phyloP scores from a whole-genome alignment of 345 rosid species.

The Syzygium jambos region DNA sequence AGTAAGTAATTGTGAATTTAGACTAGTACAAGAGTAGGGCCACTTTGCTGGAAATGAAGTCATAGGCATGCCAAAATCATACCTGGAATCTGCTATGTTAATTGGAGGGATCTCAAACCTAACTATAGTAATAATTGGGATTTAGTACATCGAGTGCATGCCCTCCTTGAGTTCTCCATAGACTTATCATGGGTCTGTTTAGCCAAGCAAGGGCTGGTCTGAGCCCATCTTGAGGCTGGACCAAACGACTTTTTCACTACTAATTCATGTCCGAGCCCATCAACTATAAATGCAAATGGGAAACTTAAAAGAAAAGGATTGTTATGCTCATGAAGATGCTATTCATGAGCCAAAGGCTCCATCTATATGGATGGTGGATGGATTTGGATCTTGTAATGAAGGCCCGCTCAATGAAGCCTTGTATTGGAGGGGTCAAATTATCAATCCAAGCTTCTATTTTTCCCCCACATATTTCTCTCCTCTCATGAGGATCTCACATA shows the following conservation, averaged over 20 bases:
- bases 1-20: neutral
- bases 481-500: neutral
- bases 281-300: neutral
- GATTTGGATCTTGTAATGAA: neutral
- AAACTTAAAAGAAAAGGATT: neutral
- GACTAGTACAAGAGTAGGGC: neutral
- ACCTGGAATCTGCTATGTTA: neutral
- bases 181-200: neutral
- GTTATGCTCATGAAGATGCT: neutral
- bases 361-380: neutral
- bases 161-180: neutral
- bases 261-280: neutral
- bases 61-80: neutral
- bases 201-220: neutral
- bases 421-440: neutral
- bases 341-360: neutral
- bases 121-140: neutral
- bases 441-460: neutral
- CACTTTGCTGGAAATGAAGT: neutral
- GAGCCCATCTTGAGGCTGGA: neutral
- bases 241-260: accelerated
- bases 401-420: neutral
- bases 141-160: neutral
- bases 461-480: neutral
- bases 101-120: neutral